phyloP scores from a whole-genome alignment of 2,329 filamentous ascomycete genomes.

The Fusarium beomiforme region DNA sequence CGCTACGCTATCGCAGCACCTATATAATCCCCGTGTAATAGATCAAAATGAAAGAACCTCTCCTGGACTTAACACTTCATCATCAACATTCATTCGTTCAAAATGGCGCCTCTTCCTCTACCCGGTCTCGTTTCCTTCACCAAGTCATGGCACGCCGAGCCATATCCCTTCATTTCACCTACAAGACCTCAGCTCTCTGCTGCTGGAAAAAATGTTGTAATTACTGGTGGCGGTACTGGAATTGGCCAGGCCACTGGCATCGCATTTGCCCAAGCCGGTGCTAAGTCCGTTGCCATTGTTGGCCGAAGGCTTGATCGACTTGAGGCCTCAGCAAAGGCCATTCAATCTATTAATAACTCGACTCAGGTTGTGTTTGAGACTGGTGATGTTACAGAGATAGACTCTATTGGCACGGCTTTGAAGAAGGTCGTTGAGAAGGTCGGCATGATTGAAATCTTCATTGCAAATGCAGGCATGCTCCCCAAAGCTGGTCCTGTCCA shows the following conservation, averaged over 20 bases:
- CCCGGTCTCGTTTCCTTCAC: conserved; percentile 21
- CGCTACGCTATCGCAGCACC: fast-evolving
- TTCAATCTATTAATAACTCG: neutral
- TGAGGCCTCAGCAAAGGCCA: conserved; percentile 22
- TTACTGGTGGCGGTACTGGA: conserved; percentile 71
- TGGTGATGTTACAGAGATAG: neutral
- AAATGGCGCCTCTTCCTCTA: neutral
- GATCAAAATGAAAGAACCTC: neutral
- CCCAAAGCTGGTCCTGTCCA: neutral
- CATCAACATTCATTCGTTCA: neutral
- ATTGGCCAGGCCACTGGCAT: conserved; percentile 71
- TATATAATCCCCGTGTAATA: neutral
- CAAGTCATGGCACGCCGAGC: conserved; percentile 30
- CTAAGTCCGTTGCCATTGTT: conserved; percentile 50
- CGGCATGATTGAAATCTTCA: conserved; percentile 33
- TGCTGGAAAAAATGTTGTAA: conserved; percentile 61
- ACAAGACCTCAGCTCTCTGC: conserved; percentile 46
- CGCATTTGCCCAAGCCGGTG: conserved; percentile 58
- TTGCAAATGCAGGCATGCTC: conserved; percentile 21
- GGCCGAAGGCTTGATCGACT: conserved; percentile 49
- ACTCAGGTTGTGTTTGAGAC: neutral
- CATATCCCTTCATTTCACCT: conserved; percentile 46
- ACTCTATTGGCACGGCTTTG: neutral
- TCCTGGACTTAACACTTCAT: fast-evolving
- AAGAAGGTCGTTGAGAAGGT: neutral